Conservation (phyloP, 176 grass and related monocot species). For the Tuctoria greenei region DNA sequence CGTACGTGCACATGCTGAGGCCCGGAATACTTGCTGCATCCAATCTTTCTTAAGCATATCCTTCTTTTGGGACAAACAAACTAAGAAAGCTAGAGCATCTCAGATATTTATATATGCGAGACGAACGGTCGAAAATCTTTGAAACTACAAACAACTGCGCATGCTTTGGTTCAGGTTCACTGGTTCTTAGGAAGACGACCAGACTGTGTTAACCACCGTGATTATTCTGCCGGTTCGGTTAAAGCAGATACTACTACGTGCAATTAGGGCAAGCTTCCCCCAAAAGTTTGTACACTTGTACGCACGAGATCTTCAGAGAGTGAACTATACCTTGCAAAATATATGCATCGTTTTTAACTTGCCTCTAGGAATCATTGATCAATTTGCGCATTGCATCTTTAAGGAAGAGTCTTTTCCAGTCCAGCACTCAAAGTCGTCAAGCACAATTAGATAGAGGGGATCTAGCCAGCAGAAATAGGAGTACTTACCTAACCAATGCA, state of each 20-base stretch:
- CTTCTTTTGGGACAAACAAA: background rate
- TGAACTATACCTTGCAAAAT: background rate
- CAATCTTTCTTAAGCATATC: background rate
- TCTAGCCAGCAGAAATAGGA: constrained; percentile 8
- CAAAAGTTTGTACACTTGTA: background rate
- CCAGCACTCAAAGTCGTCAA: constrained; percentile 19
- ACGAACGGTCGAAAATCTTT: background rate
- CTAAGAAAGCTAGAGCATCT: background rate
- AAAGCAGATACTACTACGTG: background rate
- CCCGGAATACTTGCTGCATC: background rate
- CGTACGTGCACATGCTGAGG: no score
- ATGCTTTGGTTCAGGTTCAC: background rate
- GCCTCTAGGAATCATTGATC: constrained; percentile 16
- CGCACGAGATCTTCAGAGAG: background rate
- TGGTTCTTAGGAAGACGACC: background rate
- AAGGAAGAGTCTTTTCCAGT: constrained; percentile 8
- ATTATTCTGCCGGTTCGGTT: background rate
- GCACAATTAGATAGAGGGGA: background rate
- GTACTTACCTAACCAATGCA: constrained; percentile 21
- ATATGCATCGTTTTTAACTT: constrained; percentile 6
- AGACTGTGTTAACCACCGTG: background rate
- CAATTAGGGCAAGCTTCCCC: background rate
- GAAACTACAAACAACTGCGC: background rate
- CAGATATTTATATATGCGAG: background rate
- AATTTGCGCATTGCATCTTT: constrained; percentile 16